Conservation (phyloP, 805 yeast genomes). For the Saturnispora besseyi region DNA sequence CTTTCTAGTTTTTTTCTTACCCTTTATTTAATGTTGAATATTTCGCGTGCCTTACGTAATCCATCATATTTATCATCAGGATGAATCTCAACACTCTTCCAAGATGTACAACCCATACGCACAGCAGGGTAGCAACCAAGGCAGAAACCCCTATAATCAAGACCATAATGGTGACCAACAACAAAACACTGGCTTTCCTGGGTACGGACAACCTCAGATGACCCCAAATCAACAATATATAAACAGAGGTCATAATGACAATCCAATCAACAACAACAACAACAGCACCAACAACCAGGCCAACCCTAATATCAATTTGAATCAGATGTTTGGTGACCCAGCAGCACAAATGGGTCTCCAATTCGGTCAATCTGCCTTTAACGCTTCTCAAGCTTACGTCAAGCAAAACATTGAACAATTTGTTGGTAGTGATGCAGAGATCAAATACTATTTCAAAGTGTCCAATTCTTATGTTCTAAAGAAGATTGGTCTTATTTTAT, state of each 20-base stretch:
- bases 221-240: too few species aligned
- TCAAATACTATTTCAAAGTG: slow-evolving; percentile 86
- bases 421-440: slow-evolving; percentile 39
- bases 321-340: slow-evolving; percentile 43
- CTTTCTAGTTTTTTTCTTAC: not conserved
- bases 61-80: not conserved
- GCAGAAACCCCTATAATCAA: not conserved
- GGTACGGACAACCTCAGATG: not conserved
- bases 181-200: not conserved
- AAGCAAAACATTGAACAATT: slow-evolving; percentile 57
- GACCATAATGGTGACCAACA: not conserved
- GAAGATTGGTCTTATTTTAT: slow-evolving; percentile 63
- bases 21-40: not conserved
- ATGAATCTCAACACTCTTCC: not conserved
- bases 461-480: slow-evolving; percentile 76
- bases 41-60: slow-evolving; percentile 8
- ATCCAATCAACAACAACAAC: not conserved
- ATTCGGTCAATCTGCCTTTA: slow-evolving; percentile 77
- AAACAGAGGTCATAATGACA: too few species aligned
- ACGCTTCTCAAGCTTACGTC: slow-evolving; percentile 70
- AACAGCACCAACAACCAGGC: slow-evolving; percentile 4
- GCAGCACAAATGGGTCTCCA: slow-evolving; percentile 79
- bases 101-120: slow-evolving; percentile 5
- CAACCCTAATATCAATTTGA: slow-evolving; percentile 21
- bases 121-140: not conserved